Evolutionary conservation across 202 grass and related monocot genomes (phyloP), one percentile per base, ranked within the genome.

Genomic region (Setaria italica): DNA sequence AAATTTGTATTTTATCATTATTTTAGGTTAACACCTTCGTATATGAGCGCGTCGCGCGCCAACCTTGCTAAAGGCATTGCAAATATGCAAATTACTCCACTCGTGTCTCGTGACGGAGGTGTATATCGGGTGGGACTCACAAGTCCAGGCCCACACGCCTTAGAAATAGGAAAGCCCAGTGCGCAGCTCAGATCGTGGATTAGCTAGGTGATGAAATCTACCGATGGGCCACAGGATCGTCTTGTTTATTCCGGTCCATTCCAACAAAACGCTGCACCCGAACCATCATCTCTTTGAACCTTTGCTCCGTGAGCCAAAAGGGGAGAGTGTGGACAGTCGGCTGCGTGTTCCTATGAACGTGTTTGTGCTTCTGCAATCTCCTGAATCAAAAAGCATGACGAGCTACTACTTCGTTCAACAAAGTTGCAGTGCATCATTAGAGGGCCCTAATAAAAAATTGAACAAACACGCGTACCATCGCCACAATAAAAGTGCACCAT

Each of bases 241-340:
- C 17, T 84, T 88, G 14, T 84, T 74, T 81, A 74, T 81, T 39
- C 48, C 37, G 2, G 60, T 57, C 70, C 48, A 32, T 12, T 46
- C 43, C 57, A 74, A 65, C 21, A 45, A 53, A 51, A 86, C 84
- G 67, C 67, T 33, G n/a, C 57, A 50, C 16, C 67, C 62, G 43
- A 41, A 80, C 56, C 46, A 21, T 73, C 39, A 21, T 68, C 21
- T 13, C 11, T 64, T 32, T 62, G 64, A 81, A 19, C 34, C 69
- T 57, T 2, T 39, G 62, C 41, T 41, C n/a, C 70, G 17, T 4
- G 42, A 53, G 20, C 70, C 15, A 39, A 56, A 75, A 67, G 35
- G 49, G 16, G 10, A 14, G 35, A 68, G 41, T 60, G 42, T 60
- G 42, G 51, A 43, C 58, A 76, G 49, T 42, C 42, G 70, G 79